Evolutionary conservation across 1,284 basidiomycete genomes (phyloP).

Genomic region (Pascua guehoae): DNA sequence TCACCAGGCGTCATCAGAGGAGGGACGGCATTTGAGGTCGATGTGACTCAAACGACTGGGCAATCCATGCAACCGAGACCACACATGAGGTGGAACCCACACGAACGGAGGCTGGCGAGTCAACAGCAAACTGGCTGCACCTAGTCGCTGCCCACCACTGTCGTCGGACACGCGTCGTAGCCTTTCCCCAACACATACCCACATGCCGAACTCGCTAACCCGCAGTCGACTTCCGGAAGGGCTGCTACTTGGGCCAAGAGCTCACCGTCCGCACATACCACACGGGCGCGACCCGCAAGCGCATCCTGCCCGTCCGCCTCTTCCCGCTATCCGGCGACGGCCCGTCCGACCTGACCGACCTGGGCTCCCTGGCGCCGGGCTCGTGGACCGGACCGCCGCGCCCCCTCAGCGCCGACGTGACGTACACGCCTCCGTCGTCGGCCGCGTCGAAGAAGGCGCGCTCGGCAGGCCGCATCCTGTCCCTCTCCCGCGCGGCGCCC

Average conservation of each 20-base stretch:
- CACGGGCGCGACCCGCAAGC: slow-evolving; percentile 86
- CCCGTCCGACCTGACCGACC: not conserved
- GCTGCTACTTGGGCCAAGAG: slow-evolving; percentile 98
- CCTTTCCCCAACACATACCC: no score
- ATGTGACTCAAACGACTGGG: not conserved
- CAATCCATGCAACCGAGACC: no score
- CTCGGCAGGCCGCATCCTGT: slow-evolving; percentile 42
- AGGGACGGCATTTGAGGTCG: no score
- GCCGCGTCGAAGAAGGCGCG: slow-evolving; percentile 36
- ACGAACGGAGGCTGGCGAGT: no score
- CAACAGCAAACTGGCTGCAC: no score
- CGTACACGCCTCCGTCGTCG: slow-evolving; percentile 30
- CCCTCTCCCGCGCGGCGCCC: slow-evolving; percentile 22
- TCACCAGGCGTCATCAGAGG: slow-evolving; percentile 9
- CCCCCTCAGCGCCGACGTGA: slow-evolving; percentile 24
- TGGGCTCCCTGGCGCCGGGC: not conserved
- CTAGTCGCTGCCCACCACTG: no score
- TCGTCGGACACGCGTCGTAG: no score
- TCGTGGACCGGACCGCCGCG: not conserved
- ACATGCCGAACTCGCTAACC: slow-evolving; percentile 5
- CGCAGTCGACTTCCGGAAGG: slow-evolving; percentile 92
- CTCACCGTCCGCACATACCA: slow-evolving; percentile 95
- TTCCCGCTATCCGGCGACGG: slow-evolving; percentile 17
- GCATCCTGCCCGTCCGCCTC: slow-evolving; percentile 71
- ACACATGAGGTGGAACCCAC: no score